Base-by-base conservation (phyloP, 495 filamentous ascomycete species). In the Oidiodendron maius region DNA sequence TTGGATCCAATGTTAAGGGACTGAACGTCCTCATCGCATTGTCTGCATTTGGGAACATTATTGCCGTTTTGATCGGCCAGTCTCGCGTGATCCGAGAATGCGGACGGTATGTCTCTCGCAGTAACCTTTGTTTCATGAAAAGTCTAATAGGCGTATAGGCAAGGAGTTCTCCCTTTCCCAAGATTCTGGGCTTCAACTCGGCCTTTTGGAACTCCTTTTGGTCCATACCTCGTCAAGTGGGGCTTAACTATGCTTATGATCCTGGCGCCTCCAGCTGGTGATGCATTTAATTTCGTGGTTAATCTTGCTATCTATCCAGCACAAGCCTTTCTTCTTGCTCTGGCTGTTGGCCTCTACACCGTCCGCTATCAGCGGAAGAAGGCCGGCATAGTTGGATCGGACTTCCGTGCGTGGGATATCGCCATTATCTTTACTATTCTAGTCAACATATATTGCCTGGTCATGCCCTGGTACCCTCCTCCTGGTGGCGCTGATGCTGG, bases 231-330 rank as follows among this genome's bases (percentile, higher is more conserved):
- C 4, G 72, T 86, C 0, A 82, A 87, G 51, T 85, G 76, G 54
- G 67, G 86, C n/a, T 82, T 83, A 0, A 84, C 80, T 0, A 40
- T 83, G 0, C 63, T 85, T 1, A 82, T 87, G 9, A 84, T 85
- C 22, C 56, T 70, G 9, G 62, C 61, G 0, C 61, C 62, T 15
- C 28, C 28, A n/a, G 28, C 28, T 9, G 28, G 28, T 9, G 28
- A 34, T 34, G 28, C 28, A n/a, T n/a, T n/a, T n/a, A n/a, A n/a
- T n/a, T n/a, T n/a, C n/a, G n/a, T n/a, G n/a, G n/a, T 77, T 34
- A 74, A 80, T 48, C 65, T 86, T 0, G 54, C 64, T 41, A 57
- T 68, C 0, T 81, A 80, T 44, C 80, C 82, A 0, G 36, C 57
- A 0, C 69, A 68, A 10, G 58, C 78, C 18, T 84, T 85, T 65